Conservation (phyloP, 2,329 filamentous ascomycete species). For the Cadophora malorum region DNA sequence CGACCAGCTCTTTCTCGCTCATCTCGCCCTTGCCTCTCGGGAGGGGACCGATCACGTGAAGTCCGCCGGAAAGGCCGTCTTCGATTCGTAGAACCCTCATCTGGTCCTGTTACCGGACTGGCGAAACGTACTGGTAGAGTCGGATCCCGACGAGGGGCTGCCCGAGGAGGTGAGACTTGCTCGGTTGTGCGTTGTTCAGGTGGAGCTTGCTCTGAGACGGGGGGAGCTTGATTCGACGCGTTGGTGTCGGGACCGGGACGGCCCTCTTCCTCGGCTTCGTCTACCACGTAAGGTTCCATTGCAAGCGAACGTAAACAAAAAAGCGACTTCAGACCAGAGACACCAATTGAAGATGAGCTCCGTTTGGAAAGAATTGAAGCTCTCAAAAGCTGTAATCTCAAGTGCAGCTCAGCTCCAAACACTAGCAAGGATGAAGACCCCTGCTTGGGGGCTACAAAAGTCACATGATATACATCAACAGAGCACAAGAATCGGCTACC, state of each 20-base stretch:
- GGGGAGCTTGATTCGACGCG: neutral
- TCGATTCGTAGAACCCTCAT: neutral
- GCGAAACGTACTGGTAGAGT: conserved; percentile 18
- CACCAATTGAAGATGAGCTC: neutral
- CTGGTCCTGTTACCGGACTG: conserved; percentile 7
- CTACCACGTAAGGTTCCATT: conserved; percentile 8
- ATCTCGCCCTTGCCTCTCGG: neutral
- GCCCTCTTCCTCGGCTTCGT: conserved; percentile 10
- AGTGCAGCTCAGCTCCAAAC: conserved; percentile 1
- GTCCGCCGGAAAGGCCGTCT: neutral
- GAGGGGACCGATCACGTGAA: conserved; percentile 8
- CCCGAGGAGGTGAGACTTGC: neutral
- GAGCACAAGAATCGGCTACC: too few species aligned
- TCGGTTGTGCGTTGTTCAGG: neutral
- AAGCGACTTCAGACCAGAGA: neutral
- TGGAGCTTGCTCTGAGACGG: neutral
- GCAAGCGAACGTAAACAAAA: conserved; percentile 16
- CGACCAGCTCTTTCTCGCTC: neutral
- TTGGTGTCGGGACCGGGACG: conserved; percentile 14
- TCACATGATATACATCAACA: neutral
- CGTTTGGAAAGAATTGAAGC: neutral
- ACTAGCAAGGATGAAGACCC: conserved; percentile 7
- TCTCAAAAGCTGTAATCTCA: neutral
- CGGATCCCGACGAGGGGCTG: conserved; percentile 4
- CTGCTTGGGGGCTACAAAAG: neutral